These are phyloP conservation scores for Termitomyces sp. DNA, from an alignment of 768 basidiomycete genomes.

Conservation along the genomic window DNA sequence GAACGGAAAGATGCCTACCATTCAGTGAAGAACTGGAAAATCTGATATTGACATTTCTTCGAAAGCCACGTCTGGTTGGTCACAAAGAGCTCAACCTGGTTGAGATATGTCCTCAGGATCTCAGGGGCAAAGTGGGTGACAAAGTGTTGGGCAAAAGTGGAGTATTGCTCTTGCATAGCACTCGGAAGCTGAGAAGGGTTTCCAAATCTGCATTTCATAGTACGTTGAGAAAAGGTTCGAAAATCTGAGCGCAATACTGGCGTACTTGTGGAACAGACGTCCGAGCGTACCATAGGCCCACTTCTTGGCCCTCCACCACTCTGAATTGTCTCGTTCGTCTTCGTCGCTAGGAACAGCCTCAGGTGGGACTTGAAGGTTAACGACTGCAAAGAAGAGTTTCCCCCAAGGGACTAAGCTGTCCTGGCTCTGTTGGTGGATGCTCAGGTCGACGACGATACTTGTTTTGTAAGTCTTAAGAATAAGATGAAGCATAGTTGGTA, in stretches of 20 bases:
- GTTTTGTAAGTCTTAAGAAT: slow-evolving; percentile 86
- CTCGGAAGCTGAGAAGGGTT: slow-evolving; percentile 83
- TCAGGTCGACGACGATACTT: slow-evolving; percentile 70
- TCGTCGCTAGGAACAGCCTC: slow-evolving; percentile 64
- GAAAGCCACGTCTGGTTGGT: slow-evolving; percentile 72
- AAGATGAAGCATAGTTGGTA: slow-evolving; percentile 78
- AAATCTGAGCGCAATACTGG: not conserved
- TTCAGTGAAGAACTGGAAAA: slow-evolving; percentile 82
- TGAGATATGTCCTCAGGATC: slow-evolving; percentile 76
- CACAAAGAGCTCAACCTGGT: slow-evolving; percentile 67
- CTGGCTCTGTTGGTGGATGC: slow-evolving; percentile 63
- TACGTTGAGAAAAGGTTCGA: not conserved
- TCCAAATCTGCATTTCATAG: slow-evolving; percentile 50
- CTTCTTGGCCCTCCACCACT: slow-evolving; percentile 93
- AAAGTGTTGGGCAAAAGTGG: slow-evolving; percentile 71
- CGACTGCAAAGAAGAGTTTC: slow-evolving; percentile 69
- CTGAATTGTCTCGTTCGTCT: slow-evolving; percentile 69
- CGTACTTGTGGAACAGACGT: slow-evolving; percentile 68
- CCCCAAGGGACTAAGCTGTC: slow-evolving; percentile 88
- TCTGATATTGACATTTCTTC: slow-evolving; percentile 78
- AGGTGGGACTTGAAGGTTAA: slow-evolving; percentile 64
- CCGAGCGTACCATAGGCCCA: slow-evolving; percentile 86
- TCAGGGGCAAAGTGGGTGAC: slow-evolving; percentile 77
- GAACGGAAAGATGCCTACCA: slow-evolving; percentile 46
- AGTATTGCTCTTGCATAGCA: slow-evolving; percentile 64